A percentile compares a stretch with the other conserved stretches of the same genome.
phyloP scores from a whole-genome alignment of 1,284 basidiomycete genomes.

The Ustilago loliicola region DNA sequence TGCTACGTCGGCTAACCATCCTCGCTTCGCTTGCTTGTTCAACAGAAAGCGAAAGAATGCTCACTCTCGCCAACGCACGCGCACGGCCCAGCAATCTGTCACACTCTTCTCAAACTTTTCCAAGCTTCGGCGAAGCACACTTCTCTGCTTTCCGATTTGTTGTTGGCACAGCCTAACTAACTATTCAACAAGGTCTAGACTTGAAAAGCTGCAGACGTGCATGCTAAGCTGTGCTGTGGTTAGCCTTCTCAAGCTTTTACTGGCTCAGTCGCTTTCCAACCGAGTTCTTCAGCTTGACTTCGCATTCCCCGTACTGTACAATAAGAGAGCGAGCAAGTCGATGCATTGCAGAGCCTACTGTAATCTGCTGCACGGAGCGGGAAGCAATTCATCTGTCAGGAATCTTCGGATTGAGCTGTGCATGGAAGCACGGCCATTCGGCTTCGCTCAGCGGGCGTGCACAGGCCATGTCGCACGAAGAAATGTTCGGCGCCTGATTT shows the following conservation, averaged over 20 bases:
- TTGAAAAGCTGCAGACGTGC: constrained; percentile 9
- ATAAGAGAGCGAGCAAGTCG: not conserved
- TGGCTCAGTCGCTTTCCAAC: not conserved
- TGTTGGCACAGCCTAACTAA: constrained; percentile 7
- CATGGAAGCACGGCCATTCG: not conserved
- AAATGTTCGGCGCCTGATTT: not conserved
- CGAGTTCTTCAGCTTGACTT: not conserved
- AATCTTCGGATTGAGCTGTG: not conserved
- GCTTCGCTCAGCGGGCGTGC: not conserved
- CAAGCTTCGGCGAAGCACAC: too few relatives aligned
- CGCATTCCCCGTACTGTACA: not conserved
- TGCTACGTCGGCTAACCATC: constrained; percentile 14
- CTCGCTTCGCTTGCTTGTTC: constrained; percentile 6
- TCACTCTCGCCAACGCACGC: not conserved
- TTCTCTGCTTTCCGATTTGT: not conserved
- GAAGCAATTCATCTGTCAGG: not conserved
- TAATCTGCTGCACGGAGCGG: not conserved
- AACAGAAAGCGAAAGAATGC: not conserved
- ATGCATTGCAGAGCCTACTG: not conserved
- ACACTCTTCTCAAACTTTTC: not conserved
- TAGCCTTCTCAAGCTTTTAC: not conserved
- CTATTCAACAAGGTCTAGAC: not conserved
- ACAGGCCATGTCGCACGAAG: not conserved
- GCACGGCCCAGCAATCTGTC: constrained; percentile 18
- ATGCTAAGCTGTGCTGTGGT: constrained; percentile 1